Conservation (phyloP, 768 basidiomycete species). For the Kwoniella europaea region DNA sequence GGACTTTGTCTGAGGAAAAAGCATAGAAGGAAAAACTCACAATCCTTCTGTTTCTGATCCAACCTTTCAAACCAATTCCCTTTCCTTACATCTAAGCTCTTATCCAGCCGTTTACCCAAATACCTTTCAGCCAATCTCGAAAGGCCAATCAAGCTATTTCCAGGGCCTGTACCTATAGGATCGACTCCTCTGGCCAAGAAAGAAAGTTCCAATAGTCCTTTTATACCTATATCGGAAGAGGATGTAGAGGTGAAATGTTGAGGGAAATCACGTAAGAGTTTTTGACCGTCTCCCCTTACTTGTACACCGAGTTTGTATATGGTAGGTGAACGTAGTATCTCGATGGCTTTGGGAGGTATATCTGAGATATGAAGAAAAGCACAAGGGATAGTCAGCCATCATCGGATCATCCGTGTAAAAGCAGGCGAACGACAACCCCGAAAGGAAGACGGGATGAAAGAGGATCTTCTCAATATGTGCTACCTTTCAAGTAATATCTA, state of each 20-base stretch:
- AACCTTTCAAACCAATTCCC: slow-evolving; percentile 46
- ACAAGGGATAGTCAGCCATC: not conserved
- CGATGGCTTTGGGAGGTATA: slow-evolving; percentile 37
- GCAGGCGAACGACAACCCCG: too few species aligned
- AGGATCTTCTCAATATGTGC: too few species aligned
- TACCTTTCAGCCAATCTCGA: slow-evolving; percentile 45
- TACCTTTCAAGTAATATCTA: too few species aligned
- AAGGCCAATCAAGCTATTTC: slow-evolving; percentile 40
- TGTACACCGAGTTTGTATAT: slow-evolving; percentile 49
- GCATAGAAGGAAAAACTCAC: slow-evolving; percentile 30
- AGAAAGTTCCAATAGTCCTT: slow-evolving; percentile 47
- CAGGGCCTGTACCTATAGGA: slow-evolving; percentile 46
- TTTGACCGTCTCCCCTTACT: slow-evolving; percentile 48
- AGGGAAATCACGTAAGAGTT: slow-evolving; percentile 51
- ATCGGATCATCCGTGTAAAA: not conserved
- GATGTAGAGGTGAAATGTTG: slow-evolving; percentile 24
- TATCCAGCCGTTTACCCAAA: slow-evolving; percentile 40
- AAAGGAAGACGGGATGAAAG: too few species aligned
- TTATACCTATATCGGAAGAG: not conserved
- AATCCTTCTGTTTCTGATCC: slow-evolving; percentile 41
- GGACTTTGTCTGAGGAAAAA: not conserved
- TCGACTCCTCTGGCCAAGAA: slow-evolving; percentile 51
- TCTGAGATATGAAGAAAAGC: slow-evolving; percentile 16
- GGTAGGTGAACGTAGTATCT: slow-evolving; percentile 31
- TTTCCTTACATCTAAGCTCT: slow-evolving; percentile 41